Evolutionary conservation across 179 eudicot species (phyloP), one percentile per base, ranked within the genome.

Genomic region (Gypsophila paniculata): DNA sequence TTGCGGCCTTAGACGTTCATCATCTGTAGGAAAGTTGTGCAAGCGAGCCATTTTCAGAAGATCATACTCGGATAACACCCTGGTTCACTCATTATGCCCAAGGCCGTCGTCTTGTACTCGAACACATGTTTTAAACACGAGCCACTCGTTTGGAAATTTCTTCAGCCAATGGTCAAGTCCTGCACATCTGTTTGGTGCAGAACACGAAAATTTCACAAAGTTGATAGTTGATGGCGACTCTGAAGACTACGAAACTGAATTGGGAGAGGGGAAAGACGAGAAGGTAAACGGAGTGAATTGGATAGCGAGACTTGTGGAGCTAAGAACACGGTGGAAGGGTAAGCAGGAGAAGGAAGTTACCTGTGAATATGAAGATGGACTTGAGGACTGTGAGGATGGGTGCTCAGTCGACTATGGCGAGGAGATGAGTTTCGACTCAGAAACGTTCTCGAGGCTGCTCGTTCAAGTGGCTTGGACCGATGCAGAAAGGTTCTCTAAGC

Each of bases 31-130:
- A 15, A 82, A 87, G 17, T 63, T 87, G 53, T 68, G 74, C 14
- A 51, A 72, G 54, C 78, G 57, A 36, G 73, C 83, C 7, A 68
- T 71, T 59, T 80, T 89, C 21, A 69, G 61, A 55, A 82, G 85
- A 69, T 86, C 90, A 2, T 77, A 52, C 73, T 91, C 92, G 0
- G 97, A 91, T 66, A 82, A 85, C 85, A 73, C 81, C 73, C 71
- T 91, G 2, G 65, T 72, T 65, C 73, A 68, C 34, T 77, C 80
- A 19, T 64, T 72, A 65, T 78, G 76, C 23, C 75, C 82, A 66
- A 79, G 61, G 61, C 83, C 85, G 59, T 75, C 85, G 8, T 17
- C 85, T 15, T 18, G 75, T 44, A 22, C 68, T 53, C 65, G 63
- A 2, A 61, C 67, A 4, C 82, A 83, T 15, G 78, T 81, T 65